A percentile compares a stretch with the other conserved stretches of the same genome.
These are phyloP conservation scores for Vickermania spadyakhi DNA, from an alignment of 208 protist genomes.

Conservation along the genomic window DNA sequence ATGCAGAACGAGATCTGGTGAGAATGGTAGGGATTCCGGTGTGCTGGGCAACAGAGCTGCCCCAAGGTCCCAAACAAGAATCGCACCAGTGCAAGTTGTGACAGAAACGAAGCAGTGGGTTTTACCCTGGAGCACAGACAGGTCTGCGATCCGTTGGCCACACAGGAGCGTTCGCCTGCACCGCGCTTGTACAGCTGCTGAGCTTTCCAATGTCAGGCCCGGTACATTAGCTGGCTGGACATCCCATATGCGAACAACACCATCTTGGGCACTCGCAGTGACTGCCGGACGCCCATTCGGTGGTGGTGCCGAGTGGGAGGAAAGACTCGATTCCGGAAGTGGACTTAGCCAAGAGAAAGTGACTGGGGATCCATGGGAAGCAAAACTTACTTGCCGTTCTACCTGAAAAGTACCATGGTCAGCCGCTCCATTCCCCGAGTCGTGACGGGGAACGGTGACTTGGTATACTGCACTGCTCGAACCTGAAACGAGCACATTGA, in stretches of 20 bases:
- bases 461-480: not conserved
- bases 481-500: not conserved
- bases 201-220: not conserved
- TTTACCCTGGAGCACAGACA: conserved; percentile 28
- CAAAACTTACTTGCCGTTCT: conserved; percentile 59
- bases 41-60: conserved; percentile 21
- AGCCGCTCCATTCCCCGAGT: conserved; percentile 3
- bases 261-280: conserved; percentile 61
- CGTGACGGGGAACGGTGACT: not conserved
- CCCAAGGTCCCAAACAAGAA: conserved; percentile 49
- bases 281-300: conserved; percentile 16
- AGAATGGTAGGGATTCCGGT: conserved; percentile 43
- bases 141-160: conserved; percentile 62
- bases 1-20: conserved; percentile 35
- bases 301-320: not conserved
- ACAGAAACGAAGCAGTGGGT: conserved; percentile 16
- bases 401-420: conserved; percentile 6
- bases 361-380: conserved; percentile 47
- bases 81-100: conserved; percentile 31
- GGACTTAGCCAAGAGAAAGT: conserved; percentile 65
- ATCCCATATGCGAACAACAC: conserved; percentile 71
- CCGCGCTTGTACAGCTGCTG: conserved; percentile 13
- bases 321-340: too few species aligned
- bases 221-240: conserved; percentile 8
- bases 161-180: conserved; percentile 72